These are phyloP conservation scores for Stagonosporopsis rhizophila DNA, from an alignment of 2,329 filamentous ascomycete species.

Conservation along the genomic window DNA sequence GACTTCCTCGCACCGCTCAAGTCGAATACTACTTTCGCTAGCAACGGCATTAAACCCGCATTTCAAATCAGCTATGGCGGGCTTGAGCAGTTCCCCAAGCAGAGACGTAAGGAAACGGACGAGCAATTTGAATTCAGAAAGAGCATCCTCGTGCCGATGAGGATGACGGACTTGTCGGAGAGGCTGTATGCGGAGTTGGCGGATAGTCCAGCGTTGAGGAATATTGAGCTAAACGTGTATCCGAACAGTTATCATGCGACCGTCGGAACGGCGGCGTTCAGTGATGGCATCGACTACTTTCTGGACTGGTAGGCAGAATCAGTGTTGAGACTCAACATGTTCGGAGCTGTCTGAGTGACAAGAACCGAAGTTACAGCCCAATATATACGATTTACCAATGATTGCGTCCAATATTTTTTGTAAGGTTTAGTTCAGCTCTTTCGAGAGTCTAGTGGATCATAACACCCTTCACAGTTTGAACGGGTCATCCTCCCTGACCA, in stretches of 20 bases:
- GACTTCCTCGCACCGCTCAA: conserved; percentile 33
- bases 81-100: conserved; percentile 36
- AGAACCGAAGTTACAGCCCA: no score
- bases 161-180: conserved; percentile 33
- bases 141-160: conserved; percentile 32
- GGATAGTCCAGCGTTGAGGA: conserved; percentile 30
- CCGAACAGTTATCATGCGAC: conserved; percentile 44
- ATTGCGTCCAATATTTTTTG: background rate
- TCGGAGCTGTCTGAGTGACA: background rate
- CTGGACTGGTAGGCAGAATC: conserved; percentile 31
- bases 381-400: background rate
- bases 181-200: conserved; percentile 35
- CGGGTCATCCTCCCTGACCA: conserved; percentile 32
- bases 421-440: background rate
- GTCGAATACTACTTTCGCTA: background rate
- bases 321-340: background rate
- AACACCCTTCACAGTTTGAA: conserved; percentile 29
- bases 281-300: conserved; percentile 46
- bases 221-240: conserved; percentile 40
- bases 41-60: conserved; percentile 34
- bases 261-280: conserved; percentile 36
- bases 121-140: conserved; percentile 36
- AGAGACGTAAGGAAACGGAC: conserved; percentile 37
- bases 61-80: conserved; percentile 43
- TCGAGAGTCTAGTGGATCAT: conserved; percentile 12